Conservation (phyloP, 2,329 filamentous ascomycete species). For the Ciborinia camelliae region DNA sequence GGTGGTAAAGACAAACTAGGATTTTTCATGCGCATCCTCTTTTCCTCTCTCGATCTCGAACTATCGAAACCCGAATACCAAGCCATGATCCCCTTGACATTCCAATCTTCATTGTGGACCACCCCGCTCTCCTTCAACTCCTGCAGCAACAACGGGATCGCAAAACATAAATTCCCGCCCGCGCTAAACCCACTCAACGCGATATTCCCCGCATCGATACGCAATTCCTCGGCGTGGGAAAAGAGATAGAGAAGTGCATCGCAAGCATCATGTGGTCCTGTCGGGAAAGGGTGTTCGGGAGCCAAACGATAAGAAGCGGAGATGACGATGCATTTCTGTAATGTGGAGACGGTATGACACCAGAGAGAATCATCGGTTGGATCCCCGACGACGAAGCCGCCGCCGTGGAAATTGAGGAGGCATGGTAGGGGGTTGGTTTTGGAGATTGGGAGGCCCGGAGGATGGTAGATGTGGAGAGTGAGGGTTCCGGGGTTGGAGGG, state of each 20-base stretch:
- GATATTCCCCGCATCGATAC: constrained; percentile 32
- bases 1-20: background rate
- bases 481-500: background rate
- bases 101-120: background rate
- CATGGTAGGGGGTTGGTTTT: constrained; percentile 26
- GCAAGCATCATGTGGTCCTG: constrained; percentile 44
- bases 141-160: constrained; percentile 20
- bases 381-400: constrained; percentile 38
- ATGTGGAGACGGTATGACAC: constrained; percentile 39
- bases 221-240: constrained; percentile 24
- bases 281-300: constrained; percentile 47
- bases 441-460: background rate
- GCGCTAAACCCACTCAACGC: constrained; percentile 48
- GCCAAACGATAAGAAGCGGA: constrained; percentile 46
- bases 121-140: constrained; percentile 15
- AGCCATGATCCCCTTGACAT: constrained; percentile 2
- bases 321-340: constrained; percentile 42
- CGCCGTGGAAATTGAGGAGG: constrained; percentile 40
- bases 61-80: constrained; percentile 19
- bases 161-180: constrained; percentile 39
- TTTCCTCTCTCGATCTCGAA: constrained; percentile 18
- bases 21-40: constrained; percentile 10
- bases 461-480: constrained; percentile 14
- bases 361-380: constrained; percentile 37
- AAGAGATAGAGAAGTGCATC: constrained; percentile 44